Evolutionary conservation across 805 yeast species (phyloP).

Genomic region (Cyberlindnera sargentensis): DNA sequence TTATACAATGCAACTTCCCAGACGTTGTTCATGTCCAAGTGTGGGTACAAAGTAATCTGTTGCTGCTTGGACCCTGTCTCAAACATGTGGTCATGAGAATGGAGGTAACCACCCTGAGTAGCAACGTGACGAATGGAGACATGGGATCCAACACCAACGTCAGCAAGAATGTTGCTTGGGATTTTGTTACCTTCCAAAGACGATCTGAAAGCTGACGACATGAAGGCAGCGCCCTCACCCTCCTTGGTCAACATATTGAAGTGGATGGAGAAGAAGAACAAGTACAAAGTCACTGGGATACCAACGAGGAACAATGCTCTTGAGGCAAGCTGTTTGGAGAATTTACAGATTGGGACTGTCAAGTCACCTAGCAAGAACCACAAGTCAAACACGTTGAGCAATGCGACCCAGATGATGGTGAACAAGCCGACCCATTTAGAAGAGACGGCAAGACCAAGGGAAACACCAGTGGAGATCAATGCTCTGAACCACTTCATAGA

Average conservation of each 20-base stretch:
- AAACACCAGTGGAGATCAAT: constrained; percentile 56
- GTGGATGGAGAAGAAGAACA: constrained; percentile 56
- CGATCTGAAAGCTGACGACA: constrained; percentile 67
- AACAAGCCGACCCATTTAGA: constrained; percentile 85
- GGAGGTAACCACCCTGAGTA: constrained; percentile 76
- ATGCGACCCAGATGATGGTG: constrained; percentile 74
- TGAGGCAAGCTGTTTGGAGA: constrained; percentile 39
- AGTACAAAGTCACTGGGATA: constrained; percentile 50
- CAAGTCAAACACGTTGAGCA: constrained; percentile 49
- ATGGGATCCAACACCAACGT: constrained; percentile 67
- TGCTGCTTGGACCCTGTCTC: constrained; percentile 82
- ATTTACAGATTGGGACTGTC: constrained; percentile 35
- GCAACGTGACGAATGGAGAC: constrained; percentile 62
- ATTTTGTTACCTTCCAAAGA: constrained; percentile 52
- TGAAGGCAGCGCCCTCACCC: constrained; percentile 67
- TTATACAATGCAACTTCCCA: constrained; percentile 69
- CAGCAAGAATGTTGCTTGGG: constrained; percentile 51
- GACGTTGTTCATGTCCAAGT: constrained; percentile 64
- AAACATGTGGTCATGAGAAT: constrained; percentile 66
- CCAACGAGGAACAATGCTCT: constrained; percentile 51
- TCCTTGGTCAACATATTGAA: constrained; percentile 49
- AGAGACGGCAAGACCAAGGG: constrained; percentile 66
- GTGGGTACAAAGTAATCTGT: constrained; percentile 76
- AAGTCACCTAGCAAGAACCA: constrained; percentile 75
- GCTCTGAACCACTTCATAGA: constrained; percentile 49